Base-by-base conservation (phyloP, 2,329 filamentous ascomycete species). In the Fusarium pilosicola region DNA sequence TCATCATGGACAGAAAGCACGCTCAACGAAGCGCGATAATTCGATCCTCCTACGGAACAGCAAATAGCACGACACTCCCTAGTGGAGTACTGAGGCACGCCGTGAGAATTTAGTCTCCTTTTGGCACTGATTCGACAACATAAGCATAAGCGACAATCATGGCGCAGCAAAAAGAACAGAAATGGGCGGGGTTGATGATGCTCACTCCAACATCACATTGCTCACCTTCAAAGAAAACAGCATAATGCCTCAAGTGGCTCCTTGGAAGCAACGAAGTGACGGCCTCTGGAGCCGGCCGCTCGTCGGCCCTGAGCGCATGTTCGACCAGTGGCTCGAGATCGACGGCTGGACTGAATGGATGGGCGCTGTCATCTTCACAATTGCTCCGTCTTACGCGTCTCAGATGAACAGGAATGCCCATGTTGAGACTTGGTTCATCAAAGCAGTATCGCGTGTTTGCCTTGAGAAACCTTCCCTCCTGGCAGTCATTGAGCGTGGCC, bases 291-390 rank as follows among this genome's bases (percentile, higher is more conserved):
- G 39, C 4, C 49, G 61, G n/a, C 49, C 49, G 5, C 36, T 66
- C 18, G n/a, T 58, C 2, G 64, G 49, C 3, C 49, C 64, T 7
- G 38, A 66, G 30, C 48, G 42, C 30, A 65, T 65, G 38, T 66
- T 58, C 6, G 64, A 65, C 32, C 49, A 65, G n/a, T 65, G 62
- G 49, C 61, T 66, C 7, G 42, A 65, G 17, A 38, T 65, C 15
- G 36, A 66, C 4, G 49, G 36, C 3, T 65, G 42, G 49, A 49
- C 61, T 22, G 49, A 49, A 41, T 57, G 49, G 49, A 65, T 58
- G 42, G 18, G 22, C 17, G 30, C 38, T 18, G 17, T 65, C 17
- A 38, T 38, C 7, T 65, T 65, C 14, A 57, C 61, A 2, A 17
- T 67, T 17, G 12, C 49, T 14, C 49, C 49, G 13, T 49, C 42